A percentile compares a stretch with the other conserved stretches of the same genome.
These are phyloP conservation scores for Pleurotus cornucopiae DNA, from an alignment of 768 basidiomycete species.

Conservation along the genomic window DNA sequence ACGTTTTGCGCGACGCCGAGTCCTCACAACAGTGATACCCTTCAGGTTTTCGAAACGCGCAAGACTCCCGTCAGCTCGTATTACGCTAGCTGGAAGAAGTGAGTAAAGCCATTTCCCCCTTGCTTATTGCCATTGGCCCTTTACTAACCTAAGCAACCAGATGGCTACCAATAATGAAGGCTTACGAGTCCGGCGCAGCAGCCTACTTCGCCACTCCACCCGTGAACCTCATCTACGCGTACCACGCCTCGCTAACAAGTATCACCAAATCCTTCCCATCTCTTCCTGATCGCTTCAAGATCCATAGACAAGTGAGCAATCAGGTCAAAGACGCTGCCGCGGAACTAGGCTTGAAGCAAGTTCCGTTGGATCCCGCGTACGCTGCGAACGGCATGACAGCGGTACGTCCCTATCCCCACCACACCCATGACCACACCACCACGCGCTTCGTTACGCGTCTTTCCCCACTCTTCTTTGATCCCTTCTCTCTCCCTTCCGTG, in stretches of 20 bases:
- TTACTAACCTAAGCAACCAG: slow-evolving; percentile 26
- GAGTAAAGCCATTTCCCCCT: slow-evolving; percentile 12
- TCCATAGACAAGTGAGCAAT: slow-evolving; percentile 66
- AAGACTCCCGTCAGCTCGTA: slow-evolving; percentile 68
- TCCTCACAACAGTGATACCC: background rate
- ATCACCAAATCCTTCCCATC: slow-evolving; percentile 64
- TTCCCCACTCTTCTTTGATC: background rate
- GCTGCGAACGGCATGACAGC: slow-evolving; percentile 97
- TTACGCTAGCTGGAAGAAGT: slow-evolving; percentile 91
- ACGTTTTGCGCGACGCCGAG: slow-evolving; percentile 5
- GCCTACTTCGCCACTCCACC: slow-evolving; percentile 96
- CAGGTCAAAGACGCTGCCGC: slow-evolving; percentile 65
- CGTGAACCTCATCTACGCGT: slow-evolving; percentile 91
- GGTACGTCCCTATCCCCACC: slow-evolving; percentile 29
- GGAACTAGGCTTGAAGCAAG: slow-evolving; percentile 67
- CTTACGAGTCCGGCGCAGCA: slow-evolving; percentile 77
- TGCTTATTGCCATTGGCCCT: background rate
- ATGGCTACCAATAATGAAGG: slow-evolving; percentile 92
- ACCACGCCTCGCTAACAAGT: slow-evolving; percentile 70
- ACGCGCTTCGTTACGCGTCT: background rate
- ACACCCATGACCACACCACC: background rate
- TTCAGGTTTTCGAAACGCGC: slow-evolving; percentile 55
- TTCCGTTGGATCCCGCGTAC: slow-evolving; percentile 56
- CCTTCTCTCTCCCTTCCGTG: background rate
- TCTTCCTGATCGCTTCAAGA: slow-evolving; percentile 71